These are phyloP conservation scores for Epichloe gansuensis DNA, from an alignment of 2,329 filamentous ascomycete species.

Conservation along the genomic window DNA sequence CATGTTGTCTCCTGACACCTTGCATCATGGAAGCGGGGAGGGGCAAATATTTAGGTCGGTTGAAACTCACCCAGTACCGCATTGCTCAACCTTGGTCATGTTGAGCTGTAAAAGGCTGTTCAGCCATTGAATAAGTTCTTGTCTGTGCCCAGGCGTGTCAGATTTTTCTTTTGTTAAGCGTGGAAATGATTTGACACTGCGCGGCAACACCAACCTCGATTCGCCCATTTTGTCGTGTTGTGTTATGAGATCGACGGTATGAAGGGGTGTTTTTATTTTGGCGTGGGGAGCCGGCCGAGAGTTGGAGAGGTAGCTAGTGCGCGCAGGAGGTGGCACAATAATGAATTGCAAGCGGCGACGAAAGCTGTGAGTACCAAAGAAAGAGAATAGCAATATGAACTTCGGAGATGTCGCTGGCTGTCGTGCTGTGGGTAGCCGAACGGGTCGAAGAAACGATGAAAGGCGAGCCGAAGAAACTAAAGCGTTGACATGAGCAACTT, in stretches of 20 bases:
- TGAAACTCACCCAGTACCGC: conserved; percentile 73
- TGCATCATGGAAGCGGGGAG: conserved; percentile 7
- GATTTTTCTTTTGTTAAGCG: conserved; percentile 3
- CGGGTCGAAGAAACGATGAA: conserved; percentile 8
- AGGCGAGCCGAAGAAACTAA: conserved; percentile 8
- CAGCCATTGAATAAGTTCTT: conserved; percentile 91
- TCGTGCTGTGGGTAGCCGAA: not conserved
- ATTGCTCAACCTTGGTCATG: conserved; percentile 97
- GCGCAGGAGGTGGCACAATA: not conserved
- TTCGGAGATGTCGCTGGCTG: conserved; percentile 1
- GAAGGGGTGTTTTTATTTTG: not conserved
- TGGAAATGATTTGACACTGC: not conserved
- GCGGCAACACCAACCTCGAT: conserved; percentile 27
- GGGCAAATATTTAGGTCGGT: conserved; percentile 5
- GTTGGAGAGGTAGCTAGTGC: not conserved
- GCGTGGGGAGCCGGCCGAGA: not conserved
- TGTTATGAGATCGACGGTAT: conserved; percentile 6
- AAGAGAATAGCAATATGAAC: not conserved
- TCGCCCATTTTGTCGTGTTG: conserved; percentile 31
- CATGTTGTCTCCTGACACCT: not conserved
- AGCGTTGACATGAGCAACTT: conserved; percentile 1
- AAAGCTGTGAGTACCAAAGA: conserved; percentile 4
- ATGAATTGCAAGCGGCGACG: not conserved
- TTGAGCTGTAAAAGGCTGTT: conserved; percentile 98
- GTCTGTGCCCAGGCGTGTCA: conserved; percentile 45